These are phyloP conservation scores for Betula pendula DNA, from an alignment of 306 rosid species.

Conservation along the genomic window DNA sequence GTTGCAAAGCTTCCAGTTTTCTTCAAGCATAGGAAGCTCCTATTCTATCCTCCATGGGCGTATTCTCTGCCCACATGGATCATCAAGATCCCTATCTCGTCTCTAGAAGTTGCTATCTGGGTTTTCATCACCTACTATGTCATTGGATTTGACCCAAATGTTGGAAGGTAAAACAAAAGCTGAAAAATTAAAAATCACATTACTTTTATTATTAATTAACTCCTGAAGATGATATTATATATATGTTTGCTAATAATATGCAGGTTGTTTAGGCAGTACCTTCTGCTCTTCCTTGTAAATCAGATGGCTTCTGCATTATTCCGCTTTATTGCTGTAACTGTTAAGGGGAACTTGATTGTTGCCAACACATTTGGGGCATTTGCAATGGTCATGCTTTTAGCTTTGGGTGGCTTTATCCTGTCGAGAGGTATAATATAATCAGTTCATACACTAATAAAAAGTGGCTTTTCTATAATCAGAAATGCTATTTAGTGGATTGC, in stretches of 20 bases:
- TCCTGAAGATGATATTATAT: background rate
- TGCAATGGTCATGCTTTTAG: slow-evolving; percentile 43
- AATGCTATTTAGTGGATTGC: too few relatives aligned
- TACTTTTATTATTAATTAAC: background rate
- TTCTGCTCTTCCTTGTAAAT: slow-evolving; percentile 46
- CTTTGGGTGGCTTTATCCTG: slow-evolving; percentile 65
- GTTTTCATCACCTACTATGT: slow-evolving; percentile 52
- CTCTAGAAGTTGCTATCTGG: slow-evolving; percentile 55
- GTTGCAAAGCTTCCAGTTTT: slow-evolving; percentile 57
- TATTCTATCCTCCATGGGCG: slow-evolving; percentile 64
- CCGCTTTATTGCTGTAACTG: slow-evolving; percentile 44
- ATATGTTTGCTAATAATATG: background rate
- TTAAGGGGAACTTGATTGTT: slow-evolving; percentile 49
- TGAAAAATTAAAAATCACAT: background rate
- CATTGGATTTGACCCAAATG: slow-evolving; percentile 58
- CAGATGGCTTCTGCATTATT: slow-evolving; percentile 66
- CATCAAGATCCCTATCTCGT: slow-evolving; percentile 41
- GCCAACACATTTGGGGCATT: slow-evolving; percentile 63
- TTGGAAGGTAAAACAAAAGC: slow-evolving; percentile 38
- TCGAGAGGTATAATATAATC: slow-evolving; percentile 51
- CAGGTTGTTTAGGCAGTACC: slow-evolving; percentile 61
- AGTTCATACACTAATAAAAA: background rate
- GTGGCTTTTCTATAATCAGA: background rate
- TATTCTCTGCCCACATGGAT: slow-evolving; percentile 63
- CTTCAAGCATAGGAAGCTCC: slow-evolving; percentile 62